Evolutionary conservation across 176 grass and related monocot species (phyloP), one percentile per base, ranked within the genome.

Genomic region (Pharus latifolius): DNA sequence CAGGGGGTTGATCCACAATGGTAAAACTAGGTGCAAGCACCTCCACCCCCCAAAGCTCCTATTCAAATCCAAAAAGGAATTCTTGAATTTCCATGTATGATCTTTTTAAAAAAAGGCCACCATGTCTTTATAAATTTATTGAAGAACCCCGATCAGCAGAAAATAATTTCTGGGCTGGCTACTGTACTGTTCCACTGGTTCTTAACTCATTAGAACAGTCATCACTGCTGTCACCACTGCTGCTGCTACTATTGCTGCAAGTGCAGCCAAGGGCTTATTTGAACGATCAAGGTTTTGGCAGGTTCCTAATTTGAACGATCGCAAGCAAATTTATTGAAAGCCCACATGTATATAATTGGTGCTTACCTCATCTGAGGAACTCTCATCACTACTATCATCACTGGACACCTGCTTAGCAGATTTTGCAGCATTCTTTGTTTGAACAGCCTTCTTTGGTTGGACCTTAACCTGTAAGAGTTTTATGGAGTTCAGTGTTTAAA

Each of bases 331-430:
- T n/a, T n/a, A n/a, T n/a, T n/a, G n/a, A n/a, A n/a, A n/a, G n/a
- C n/a, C n/a, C n/a, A n/a, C n/a, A n/a, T n/a, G n/a, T n/a, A n/a
- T n/a, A 12, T 42, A 35, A 37, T 9, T 15, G 15, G 41, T 10
- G n/a, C 61, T 83, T 81, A 94, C 91, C 77, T 94, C 86, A 81
- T 94, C 91, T 37, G 85, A 88, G 47, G 90, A 94, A 35, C 72
- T 89, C 6, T 88, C 85, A 25, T 88, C 82, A 56, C 78, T 85
- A 49, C 76, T 91, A 22, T 73, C 80, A 37, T 79, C 84, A 28
- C 71, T 86, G 28, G 90, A 66, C 45, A 86, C 76, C 59, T 91
- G 68, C 41, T 80, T 83, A 71, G 48, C 63, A 60, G 79, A 64
- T 43, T 67, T 80, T 41, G 48, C 34, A 49, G 18, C 46, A 73